phyloP scores from a whole-genome alignment of 352 stramenopile genomes.

The Phytophthora melonis region DNA sequence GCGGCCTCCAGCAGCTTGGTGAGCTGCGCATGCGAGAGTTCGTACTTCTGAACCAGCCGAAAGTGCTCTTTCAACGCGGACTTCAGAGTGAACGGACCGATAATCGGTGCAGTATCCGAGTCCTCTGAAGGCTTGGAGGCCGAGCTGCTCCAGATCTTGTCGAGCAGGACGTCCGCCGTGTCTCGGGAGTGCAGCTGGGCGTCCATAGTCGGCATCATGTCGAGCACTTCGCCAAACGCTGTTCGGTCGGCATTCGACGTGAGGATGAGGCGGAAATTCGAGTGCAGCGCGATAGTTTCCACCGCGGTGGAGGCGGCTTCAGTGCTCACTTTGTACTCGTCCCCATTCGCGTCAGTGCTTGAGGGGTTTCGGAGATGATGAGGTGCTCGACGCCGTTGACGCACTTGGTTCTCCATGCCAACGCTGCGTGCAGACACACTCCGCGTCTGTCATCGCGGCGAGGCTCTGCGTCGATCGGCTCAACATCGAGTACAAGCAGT shows the following conservation, averaged over 20 bases:
- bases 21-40: constrained; percentile 36
- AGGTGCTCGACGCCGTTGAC: constrained; percentile 39
- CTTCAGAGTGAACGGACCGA: constrained; percentile 40
- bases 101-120: neutral
- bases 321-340: constrained; percentile 2
- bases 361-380: constrained; percentile 3
- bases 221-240: constrained; percentile 55
- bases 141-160: constrained; percentile 55
- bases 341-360: neutral
- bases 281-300: constrained; percentile 42
- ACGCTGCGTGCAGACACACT: constrained; percentile 33
- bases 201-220: constrained; percentile 46
- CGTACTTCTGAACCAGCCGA: constrained; percentile 19
- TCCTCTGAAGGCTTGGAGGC: neutral
- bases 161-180: constrained; percentile 45
- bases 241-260: constrained; percentile 36
- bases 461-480: constrained; percentile 48
- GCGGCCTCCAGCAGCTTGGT: constrained; percentile 54
- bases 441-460: neutral
- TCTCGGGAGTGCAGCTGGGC: constrained; percentile 42
- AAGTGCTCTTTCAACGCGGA: constrained; percentile 43
- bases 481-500: constrained; percentile 66
- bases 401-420: constrained; percentile 43
- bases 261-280: constrained; percentile 56
- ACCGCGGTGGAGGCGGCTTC: neutral